A percentile compares a stretch with the other conserved stretches of the same genome.
Evolutionary conservation across 1,284 basidiomycete genomes (phyloP).

Genomic region (Ustilago lituana): DNA sequence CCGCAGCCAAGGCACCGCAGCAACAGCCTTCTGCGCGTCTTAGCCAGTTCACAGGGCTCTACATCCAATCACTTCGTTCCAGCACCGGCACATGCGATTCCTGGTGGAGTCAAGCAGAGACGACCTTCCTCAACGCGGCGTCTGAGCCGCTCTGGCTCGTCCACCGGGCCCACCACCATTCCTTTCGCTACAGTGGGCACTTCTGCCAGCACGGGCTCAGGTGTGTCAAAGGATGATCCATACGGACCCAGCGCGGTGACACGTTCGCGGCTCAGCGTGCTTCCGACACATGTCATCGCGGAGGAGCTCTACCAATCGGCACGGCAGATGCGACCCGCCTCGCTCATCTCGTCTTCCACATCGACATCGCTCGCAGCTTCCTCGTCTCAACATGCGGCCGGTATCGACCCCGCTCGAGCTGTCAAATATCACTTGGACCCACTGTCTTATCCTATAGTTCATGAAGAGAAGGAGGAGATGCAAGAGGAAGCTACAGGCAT

Average conservation of each 20-base stretch:
- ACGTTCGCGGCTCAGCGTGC: conserved; percentile 40
- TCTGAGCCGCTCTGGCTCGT: conserved; percentile 40
- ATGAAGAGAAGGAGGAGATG: background rate
- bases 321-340: conserved; percentile 13
- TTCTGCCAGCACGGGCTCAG: background rate
- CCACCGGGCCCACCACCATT: conserved; percentile 40
- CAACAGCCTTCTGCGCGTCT: conserved; percentile 13
- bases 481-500: conserved; percentile 4
- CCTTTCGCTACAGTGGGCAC: conserved; percentile 28
- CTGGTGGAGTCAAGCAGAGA: conserved; percentile 22
- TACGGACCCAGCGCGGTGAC: conserved; percentile 49
- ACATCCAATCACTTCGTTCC: conserved; percentile 10
- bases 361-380: conserved; percentile 31
- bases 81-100: conserved; percentile 11
- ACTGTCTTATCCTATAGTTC: conserved; percentile 1
- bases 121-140: conserved; percentile 37
- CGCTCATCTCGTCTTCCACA: conserved; percentile 25
- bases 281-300: conserved; percentile 31
- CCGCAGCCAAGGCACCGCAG: conserved; percentile 26
- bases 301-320: conserved; percentile 36
- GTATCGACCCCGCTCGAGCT: conserved; percentile 19
- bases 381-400: conserved; percentile 12
- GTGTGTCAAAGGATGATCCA: conserved; percentile 27
- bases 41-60: background rate
- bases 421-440: conserved; percentile 30